Conservation (phyloP, 371 early-diverging fungal species). For the Rhizomucor miehei region DNA sequence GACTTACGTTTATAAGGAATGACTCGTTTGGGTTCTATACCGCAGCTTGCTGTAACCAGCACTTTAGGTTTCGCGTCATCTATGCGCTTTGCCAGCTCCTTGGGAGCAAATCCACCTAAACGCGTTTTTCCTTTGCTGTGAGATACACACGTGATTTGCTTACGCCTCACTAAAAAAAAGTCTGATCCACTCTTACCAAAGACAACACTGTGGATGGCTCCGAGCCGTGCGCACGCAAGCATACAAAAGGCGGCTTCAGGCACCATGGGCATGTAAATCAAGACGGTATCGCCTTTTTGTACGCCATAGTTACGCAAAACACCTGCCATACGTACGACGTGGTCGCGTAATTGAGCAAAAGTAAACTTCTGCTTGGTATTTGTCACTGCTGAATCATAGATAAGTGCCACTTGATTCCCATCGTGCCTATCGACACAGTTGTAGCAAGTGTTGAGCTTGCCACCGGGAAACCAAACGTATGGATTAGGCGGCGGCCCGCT, state of each 20-base stretch:
- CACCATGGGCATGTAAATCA: constrained; percentile 90
- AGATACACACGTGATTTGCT: no score
- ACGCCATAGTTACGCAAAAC: constrained; percentile 72
- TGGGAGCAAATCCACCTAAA: constrained; percentile 83
- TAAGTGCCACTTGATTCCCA: constrained; percentile 62
- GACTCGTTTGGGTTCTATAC: constrained; percentile 66
- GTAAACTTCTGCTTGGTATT: constrained; percentile 55
- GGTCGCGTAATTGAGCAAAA: constrained; percentile 67
- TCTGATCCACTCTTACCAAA: constrained; percentile 35
- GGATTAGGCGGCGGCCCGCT: constrained; percentile 21
- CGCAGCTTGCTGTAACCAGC: constrained; percentile 75
- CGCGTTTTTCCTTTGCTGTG: neutral
- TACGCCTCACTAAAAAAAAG: no score
- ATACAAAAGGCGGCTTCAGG: constrained; percentile 86
- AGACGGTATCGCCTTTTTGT: constrained; percentile 76
- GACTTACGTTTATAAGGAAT: constrained; percentile 63
- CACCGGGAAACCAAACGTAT: constrained; percentile 68
- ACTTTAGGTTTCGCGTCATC: constrained; percentile 75
- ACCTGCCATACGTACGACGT: constrained; percentile 75
- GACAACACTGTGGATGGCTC: constrained; percentile 81
- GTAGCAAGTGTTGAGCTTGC: constrained; percentile 85
- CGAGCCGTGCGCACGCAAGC: constrained; percentile 91
- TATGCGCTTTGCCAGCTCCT: constrained; percentile 80
- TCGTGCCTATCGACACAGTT: constrained; percentile 91
- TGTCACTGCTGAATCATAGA: constrained; percentile 77